phyloP scores from a whole-genome alignment of 768 basidiomycete species.

The Trametes villosa region DNA sequence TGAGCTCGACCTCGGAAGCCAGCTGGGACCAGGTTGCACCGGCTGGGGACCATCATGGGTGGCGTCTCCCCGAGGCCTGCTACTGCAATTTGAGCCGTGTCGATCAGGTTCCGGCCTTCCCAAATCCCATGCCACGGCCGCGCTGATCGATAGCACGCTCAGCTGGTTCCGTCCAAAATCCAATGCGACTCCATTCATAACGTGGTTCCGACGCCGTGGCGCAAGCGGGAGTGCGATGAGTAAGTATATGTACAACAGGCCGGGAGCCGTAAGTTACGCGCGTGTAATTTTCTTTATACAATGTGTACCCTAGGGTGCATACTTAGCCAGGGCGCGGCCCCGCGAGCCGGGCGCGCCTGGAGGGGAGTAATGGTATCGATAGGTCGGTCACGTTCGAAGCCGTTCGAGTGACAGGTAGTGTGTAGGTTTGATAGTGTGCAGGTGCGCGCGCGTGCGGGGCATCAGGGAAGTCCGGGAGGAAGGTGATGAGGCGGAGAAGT shows the following conservation, averaged over 20 bases:
- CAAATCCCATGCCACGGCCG: no score
- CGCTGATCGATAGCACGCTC: no score
- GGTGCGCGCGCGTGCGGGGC: background rate
- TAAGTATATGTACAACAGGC: slow-evolving; percentile 14
- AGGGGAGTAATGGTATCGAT: background rate
- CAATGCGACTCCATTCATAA: background rate
- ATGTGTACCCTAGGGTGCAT: slow-evolving; percentile 13
- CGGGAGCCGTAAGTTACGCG: slow-evolving; percentile 10
- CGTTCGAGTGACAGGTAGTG: slow-evolving; percentile 14
- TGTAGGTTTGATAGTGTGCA: slow-evolving; percentile 10
- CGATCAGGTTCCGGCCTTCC: no score
- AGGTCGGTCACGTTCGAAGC: background rate
- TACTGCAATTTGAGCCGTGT: no score
- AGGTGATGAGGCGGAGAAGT: background rate
- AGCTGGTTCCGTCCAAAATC: no score
- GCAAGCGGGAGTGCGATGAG: no score
- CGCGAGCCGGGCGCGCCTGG: background rate
- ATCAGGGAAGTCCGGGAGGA: background rate
- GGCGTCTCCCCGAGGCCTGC: no score
- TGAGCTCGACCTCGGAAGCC: no score
- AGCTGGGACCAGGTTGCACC: no score
- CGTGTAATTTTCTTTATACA: slow-evolving; percentile 12
- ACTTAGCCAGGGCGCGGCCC: background rate
- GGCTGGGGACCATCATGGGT: no score
- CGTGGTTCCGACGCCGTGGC: background rate